These are phyloP conservation scores for Eucalyptus sideroxylon DNA, from an alignment of 345 rosid species.

Conservation along the genomic window DNA sequence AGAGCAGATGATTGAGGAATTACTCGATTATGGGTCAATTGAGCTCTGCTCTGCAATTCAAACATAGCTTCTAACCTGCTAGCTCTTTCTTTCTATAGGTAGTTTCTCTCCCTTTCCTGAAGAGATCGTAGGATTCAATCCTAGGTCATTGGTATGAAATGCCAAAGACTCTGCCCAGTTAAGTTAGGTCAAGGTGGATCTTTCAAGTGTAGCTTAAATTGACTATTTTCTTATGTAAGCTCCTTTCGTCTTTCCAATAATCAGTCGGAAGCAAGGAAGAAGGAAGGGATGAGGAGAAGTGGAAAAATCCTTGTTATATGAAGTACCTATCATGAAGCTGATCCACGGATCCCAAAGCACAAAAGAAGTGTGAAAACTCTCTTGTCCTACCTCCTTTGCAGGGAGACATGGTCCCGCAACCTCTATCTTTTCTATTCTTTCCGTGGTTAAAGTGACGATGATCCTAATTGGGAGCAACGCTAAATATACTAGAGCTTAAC, in stretches of 20 bases:
- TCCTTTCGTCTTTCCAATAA: not conserved
- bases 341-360: not conserved
- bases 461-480: not conserved
- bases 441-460: not conserved
- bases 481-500: not conserved
- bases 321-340: not conserved
- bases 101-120: not conserved
- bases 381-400: not conserved
- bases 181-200: not conserved
- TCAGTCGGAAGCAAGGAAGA: not conserved
- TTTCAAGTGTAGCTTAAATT: not conserved
- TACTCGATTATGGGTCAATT: slow-evolving; percentile 46
- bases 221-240: not conserved
- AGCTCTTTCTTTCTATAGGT: not conserved
- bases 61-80: not conserved
- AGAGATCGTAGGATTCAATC: not conserved
- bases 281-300: not conserved
- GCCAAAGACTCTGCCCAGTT: not conserved
- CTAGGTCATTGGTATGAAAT: not conserved
- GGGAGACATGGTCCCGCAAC: not conserved
- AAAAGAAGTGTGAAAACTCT: not conserved
- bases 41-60: slow-evolving; percentile 31
- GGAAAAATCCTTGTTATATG: not conserved
- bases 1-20: slow-evolving; percentile 70
- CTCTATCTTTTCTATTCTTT: not conserved